Evolutionary conservation across 179 eudicot species (phyloP).

Genomic region (Silene vulgaris): DNA sequence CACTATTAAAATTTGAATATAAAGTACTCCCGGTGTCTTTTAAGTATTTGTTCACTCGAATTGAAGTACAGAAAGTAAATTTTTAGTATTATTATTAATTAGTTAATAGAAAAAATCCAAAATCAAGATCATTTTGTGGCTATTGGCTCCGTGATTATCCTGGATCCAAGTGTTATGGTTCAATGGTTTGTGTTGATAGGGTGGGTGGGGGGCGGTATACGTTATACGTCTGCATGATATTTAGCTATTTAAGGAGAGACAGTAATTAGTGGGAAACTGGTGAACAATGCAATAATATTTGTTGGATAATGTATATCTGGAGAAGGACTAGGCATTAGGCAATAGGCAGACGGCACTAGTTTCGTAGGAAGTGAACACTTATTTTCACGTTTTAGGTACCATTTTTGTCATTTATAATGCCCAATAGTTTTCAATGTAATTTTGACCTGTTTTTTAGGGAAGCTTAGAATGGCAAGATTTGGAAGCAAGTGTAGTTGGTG

Average conservation of each 20-base stretch:
- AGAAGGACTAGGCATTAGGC: background rate
- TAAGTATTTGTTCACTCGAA: too few species aligned
- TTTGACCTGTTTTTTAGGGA: constrained; percentile 14
- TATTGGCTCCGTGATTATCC: too few species aligned
- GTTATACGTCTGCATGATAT: background rate
- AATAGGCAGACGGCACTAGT: constrained; percentile 10
- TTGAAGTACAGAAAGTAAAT: too few species aligned
- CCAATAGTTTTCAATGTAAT: background rate
- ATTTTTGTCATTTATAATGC: background rate
- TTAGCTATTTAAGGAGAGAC: constrained; percentile 5
- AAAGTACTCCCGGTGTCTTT: too few species aligned
- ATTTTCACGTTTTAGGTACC: too few species aligned
- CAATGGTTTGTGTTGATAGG: background rate
- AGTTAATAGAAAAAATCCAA: too few species aligned
- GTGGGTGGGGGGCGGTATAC: too few species aligned
- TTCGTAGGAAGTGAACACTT: background rate
- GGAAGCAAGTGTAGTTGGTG: background rate
- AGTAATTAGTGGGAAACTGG: background rate
- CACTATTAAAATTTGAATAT: too few species aligned
- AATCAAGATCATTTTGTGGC: too few species aligned
- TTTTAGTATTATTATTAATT: too few species aligned
- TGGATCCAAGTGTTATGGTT: background rate
- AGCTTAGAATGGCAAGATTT: background rate
- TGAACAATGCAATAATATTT: background rate
- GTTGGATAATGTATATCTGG: too few species aligned